These are phyloP conservation scores for Mucor ambiguus DNA, from an alignment of 371 early-diverging fungal genomes.

Conservation along the genomic window DNA sequence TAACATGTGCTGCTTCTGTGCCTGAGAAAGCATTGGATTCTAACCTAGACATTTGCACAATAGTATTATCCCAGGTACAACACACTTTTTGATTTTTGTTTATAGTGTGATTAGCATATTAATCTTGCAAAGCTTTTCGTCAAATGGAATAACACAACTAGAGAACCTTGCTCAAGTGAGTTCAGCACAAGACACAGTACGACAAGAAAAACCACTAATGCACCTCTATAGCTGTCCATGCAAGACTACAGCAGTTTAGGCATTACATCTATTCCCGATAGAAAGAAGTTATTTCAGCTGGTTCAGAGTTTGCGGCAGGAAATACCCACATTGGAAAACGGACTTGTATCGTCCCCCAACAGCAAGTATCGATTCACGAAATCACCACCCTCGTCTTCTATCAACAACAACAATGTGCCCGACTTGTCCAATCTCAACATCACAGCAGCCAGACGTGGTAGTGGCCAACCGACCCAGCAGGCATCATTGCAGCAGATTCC, in stretches of 20 bases:
- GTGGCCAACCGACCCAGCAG: conserved; percentile 4
- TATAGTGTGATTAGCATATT: conserved; percentile 5
- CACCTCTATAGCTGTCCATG: conserved; percentile 62
- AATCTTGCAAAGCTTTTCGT: conserved; percentile 43
- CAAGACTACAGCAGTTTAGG: conserved; percentile 76
- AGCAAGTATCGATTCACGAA: conserved; percentile 9
- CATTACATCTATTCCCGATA: conserved; percentile 72
- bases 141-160: conserved; percentile 56
- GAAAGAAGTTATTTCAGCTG: conserved; percentile 69
- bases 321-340: conserved; percentile 37
- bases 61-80: conserved; percentile 35
- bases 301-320: conserved; percentile 46
- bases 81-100: background rate
- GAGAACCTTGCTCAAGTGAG: conserved; percentile 53
- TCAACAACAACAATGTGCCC: background rate
- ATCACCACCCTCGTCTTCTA: background rate
- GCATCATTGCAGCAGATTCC: conserved; percentile 12
- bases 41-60: background rate
- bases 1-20: background rate
- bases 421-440: conserved; percentile 8
- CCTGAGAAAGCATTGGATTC: background rate
- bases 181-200: too few species aligned
- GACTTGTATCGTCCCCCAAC: conserved; percentile 25
- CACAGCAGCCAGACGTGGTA: conserved; percentile 14
- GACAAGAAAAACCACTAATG: background rate